Conservation (phyloP, 352 stramenopile species). For the Saprolegnia diclina region DNA sequence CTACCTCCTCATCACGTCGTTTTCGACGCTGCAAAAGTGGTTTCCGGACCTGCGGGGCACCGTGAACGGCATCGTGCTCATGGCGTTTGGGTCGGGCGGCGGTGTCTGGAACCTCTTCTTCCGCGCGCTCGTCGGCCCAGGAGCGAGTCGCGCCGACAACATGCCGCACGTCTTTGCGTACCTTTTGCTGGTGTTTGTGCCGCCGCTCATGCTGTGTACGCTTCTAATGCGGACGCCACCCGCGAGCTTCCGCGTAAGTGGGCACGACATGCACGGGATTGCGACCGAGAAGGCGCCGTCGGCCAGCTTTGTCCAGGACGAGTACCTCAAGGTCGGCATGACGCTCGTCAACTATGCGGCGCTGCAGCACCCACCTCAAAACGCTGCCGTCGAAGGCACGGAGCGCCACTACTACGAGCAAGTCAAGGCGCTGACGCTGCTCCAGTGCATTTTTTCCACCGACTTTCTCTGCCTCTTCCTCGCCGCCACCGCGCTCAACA, state of each 20-base stretch:
- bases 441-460: constrained; percentile 27
- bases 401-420: constrained; percentile 21
- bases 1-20: not conserved
- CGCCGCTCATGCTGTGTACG: not conserved
- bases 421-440: constrained; percentile 14
- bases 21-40: constrained; percentile 25
- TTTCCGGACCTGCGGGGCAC: constrained; percentile 16
- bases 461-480: constrained; percentile 25
- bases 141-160: not conserved
- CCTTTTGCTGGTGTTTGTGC: constrained; percentile 1
- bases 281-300: not conserved
- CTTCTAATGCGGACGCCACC: constrained; percentile 6
- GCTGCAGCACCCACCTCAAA: not conserved
- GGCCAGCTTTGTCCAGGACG: not conserved
- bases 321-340: constrained; percentile 24
- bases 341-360: constrained; percentile 22
- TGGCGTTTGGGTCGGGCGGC: constrained; percentile 22
- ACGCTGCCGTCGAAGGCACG: constrained; percentile 6
- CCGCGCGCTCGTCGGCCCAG: not conserved
- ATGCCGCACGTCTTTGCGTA: not conserved
- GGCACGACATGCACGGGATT: constrained; percentile 3
- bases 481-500: not conserved
- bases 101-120: constrained; percentile 20
- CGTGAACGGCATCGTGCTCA: not conserved
- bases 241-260: constrained; percentile 2